phyloP scores from a whole-genome alignment of 164 flowering plant species.

The Cinnamomum chago region DNA sequence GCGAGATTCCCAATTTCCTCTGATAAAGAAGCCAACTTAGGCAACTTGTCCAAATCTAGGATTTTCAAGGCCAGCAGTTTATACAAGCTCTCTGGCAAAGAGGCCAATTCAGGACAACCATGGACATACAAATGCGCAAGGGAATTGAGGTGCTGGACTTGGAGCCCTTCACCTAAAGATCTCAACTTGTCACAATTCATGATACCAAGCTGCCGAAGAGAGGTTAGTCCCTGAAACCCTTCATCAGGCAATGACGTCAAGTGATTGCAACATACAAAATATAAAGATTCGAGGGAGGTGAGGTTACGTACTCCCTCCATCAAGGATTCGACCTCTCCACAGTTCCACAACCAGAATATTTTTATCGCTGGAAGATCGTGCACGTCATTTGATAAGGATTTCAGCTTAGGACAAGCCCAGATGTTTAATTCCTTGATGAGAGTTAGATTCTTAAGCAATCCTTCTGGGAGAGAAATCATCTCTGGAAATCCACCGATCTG shows the following conservation, averaged over 20 bases:
- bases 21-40: neutral
- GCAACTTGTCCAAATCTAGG: neutral
- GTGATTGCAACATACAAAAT: neutral
- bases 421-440: neutral
- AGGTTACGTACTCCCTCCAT: conserved; percentile 10
- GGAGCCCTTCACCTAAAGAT: neutral
- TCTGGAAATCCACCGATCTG: neutral
- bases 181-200: neutral
- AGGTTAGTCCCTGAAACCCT: neutral
- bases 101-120: neutral
- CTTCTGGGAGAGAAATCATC: conserved; percentile 1
- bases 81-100: neutral
- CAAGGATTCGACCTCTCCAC: conserved; percentile 3
- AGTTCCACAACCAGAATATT: conserved; percentile 4
- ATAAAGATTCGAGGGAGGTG: conserved; percentile 4
- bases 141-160: neutral
- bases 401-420: conserved; percentile 9
- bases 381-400: neutral
- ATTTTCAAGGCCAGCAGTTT: neutral
- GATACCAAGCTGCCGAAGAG: neutral
- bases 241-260: neutral
- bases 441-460: conserved; percentile 5
- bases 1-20: neutral
- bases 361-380: conserved; percentile 1
- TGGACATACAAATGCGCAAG: fast-evolving